phyloP scores from a whole-genome alignment of 768 basidiomycete genomes.

The Serendipita indica region DNA sequence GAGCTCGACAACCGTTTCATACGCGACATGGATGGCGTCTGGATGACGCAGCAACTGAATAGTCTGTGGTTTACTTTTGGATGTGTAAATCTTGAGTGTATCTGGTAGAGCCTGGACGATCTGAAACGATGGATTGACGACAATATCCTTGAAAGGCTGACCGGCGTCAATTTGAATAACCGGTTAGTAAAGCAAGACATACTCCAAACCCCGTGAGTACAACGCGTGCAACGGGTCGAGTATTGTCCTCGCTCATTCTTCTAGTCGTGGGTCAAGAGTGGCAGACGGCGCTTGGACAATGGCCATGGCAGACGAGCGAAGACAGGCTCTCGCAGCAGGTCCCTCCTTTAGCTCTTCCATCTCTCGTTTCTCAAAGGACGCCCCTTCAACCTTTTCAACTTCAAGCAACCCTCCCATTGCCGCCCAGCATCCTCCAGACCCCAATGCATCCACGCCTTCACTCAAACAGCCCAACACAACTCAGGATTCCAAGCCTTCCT shows the following conservation, averaged over 20 bases:
- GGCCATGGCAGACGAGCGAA: background rate
- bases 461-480: too few relatives aligned
- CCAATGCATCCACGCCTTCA: background rate
- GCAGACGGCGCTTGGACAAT: too few relatives aligned
- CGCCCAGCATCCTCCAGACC: background rate
- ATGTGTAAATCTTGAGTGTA: background rate
- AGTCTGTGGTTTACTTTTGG: background rate
- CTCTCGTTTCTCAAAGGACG: background rate
- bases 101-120: background rate
- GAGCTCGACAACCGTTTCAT: conserved; percentile 38
- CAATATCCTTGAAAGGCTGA: background rate
- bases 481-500: background rate
- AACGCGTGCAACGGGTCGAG: background rate
- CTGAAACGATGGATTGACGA: background rate
- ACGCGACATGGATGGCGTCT: conserved; percentile 34
- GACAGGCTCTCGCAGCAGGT: background rate
- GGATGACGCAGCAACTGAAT: background rate
- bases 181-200: background rate
- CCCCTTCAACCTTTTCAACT: background rate
- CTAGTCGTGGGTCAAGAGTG: too few relatives aligned
- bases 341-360: background rate
- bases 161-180: background rate
- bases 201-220: background rate
- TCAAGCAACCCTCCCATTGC: background rate
- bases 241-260: background rate